These are phyloP conservation scores for Capsella bursapastoris DNA, from an alignment of 345 rosid genomes.

Conservation along the genomic window DNA sequence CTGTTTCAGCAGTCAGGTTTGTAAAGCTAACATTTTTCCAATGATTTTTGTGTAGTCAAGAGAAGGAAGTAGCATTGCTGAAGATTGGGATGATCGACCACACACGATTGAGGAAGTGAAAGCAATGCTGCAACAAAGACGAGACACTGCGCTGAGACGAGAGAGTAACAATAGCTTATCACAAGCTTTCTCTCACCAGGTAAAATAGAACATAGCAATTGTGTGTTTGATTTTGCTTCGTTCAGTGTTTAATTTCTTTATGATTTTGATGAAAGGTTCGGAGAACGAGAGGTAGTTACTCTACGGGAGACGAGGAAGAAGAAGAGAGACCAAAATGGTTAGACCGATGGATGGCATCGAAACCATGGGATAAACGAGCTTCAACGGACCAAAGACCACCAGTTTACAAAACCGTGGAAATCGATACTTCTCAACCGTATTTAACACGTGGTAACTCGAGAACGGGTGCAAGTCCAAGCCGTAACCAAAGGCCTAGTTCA, in stretches of 20 bases:
- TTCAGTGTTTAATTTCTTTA: neutral
- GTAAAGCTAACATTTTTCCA: neutral
- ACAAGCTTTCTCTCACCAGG: constrained; percentile 70
- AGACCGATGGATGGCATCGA: constrained; percentile 60
- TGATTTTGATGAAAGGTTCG: constrained; percentile 36
- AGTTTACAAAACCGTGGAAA: constrained; percentile 69
- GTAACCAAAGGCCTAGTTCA: constrained; percentile 55
- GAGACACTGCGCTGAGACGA: constrained; percentile 61
- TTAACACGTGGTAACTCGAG: constrained; percentile 47
- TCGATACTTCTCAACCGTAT: constrained; percentile 68
- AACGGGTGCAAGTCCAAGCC: constrained; percentile 50
- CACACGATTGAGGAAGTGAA: constrained; percentile 76
- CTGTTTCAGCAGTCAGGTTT: neutral
- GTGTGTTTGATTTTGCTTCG: neutral
- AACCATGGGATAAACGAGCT: constrained; percentile 66
- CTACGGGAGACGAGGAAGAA: constrained; percentile 67
- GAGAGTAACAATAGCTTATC: constrained; percentile 52
- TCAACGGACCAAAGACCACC: constrained; percentile 67
- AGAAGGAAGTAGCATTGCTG: constrained; percentile 77
- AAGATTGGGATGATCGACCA: constrained; percentile 78
- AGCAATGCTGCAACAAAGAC: constrained; percentile 75
- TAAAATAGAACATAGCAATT: neutral
- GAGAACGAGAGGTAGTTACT: constrained; percentile 61
- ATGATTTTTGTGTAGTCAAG: constrained; percentile 54
- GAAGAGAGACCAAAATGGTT: constrained; percentile 66